Percentiles rank a stretch among this genome's conserved stretches.
These are phyloP conservation scores for Termitomyces sp. DNA, from an alignment of 768 basidiomycete species.

Conservation along the genomic window DNA sequence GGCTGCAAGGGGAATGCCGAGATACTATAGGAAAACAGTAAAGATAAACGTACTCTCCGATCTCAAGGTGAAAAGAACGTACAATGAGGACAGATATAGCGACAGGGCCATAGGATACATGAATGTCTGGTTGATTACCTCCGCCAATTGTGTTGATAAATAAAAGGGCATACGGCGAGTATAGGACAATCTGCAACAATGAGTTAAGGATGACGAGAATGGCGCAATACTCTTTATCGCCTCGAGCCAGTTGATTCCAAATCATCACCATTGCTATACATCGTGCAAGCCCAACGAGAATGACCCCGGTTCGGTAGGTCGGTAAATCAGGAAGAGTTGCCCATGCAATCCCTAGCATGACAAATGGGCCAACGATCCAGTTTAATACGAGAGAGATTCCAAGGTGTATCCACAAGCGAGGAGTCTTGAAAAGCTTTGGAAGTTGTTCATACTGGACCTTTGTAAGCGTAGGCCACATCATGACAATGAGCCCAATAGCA, in stretches of 20 bases:
- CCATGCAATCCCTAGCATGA: constrained; percentile 87
- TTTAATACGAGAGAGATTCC: constrained; percentile 64
- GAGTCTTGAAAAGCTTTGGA: constrained; percentile 47
- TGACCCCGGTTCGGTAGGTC: constrained; percentile 71
- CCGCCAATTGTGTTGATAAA: constrained; percentile 72
- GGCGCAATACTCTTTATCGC: constrained; percentile 69
- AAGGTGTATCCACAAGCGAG: constrained; percentile 62
- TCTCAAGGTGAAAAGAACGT: constrained; percentile 21
- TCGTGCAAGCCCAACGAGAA: constrained; percentile 75
- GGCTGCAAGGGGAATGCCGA: constrained; percentile 74
- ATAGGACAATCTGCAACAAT: constrained; percentile 70
- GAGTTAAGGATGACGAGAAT: constrained; percentile 81
- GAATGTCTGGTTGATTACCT: constrained; percentile 27
- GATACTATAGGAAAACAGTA: constrained; percentile 42
- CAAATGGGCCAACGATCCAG: constrained; percentile 76
- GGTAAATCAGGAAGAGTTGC: constrained; percentile 78
- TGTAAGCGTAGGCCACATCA: constrained; percentile 84
- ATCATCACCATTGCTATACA: constrained; percentile 78
- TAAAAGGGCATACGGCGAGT: constrained; percentile 67
- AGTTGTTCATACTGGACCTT: constrained; percentile 76
- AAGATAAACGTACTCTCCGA: background rate
- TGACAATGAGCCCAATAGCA: constrained; percentile 74
- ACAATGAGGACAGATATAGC: constrained; percentile 71
- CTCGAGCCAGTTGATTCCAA: constrained; percentile 72
- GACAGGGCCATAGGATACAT: constrained; percentile 52